These are phyloP conservation scores for Rhododendron vialii DNA, from an alignment of 148 eudicot species.

Conservation along the genomic window DNA sequence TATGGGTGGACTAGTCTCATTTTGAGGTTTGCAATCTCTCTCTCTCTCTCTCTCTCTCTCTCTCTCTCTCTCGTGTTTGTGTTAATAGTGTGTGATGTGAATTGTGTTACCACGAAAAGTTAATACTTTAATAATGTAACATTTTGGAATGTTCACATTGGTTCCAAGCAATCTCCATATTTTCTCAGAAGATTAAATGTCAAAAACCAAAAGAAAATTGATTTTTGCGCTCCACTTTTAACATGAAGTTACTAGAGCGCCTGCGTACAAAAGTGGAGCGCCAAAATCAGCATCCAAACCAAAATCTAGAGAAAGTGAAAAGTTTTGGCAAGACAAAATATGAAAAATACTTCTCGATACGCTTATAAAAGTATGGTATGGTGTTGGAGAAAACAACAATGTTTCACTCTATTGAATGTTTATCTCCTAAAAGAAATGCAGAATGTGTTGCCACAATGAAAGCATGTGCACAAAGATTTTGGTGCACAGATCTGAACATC, in stretches of 20 bases:
- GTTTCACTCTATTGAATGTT: neutral
- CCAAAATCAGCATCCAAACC: too few relatives aligned
- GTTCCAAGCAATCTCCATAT: neutral
- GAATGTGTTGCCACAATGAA: neutral
- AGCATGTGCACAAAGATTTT: neutral
- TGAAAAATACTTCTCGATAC: too few relatives aligned
- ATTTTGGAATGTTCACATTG: neutral
- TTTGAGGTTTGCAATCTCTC: constrained; percentile 24
- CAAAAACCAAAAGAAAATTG: too few relatives aligned
- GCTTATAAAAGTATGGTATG: too few relatives aligned
- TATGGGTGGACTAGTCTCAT: constrained; percentile 43
- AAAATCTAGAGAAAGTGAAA: too few relatives aligned
- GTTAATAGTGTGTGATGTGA: neutral
- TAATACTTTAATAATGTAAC: neutral
- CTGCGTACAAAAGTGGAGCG: too few relatives aligned
- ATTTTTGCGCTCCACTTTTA: too few relatives aligned
- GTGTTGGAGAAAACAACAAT: neutral
- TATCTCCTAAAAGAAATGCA: neutral
- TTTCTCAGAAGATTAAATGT: neutral
- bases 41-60: neutral
- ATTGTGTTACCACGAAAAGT: neutral
- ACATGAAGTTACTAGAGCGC: too few relatives aligned
- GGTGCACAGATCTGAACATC: neutral
- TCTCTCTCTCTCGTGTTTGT: too few relatives aligned
- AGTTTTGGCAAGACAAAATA: too few relatives aligned